phyloP scores from a whole-genome alignment of 805 yeast species.

The Candida ortonii region DNA sequence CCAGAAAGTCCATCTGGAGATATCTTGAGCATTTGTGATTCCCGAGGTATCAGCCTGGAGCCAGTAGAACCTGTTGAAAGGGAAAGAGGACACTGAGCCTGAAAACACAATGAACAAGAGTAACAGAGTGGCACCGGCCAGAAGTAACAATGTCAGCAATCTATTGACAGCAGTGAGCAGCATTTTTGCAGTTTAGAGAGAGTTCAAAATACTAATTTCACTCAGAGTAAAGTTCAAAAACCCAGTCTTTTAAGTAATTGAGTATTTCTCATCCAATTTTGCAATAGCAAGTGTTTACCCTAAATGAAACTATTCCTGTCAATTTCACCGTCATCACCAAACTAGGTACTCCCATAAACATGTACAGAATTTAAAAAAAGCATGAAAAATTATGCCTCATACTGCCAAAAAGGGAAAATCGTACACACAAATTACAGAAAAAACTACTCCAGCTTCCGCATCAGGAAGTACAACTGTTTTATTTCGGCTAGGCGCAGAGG shows the following conservation, averaged over 20 bases:
- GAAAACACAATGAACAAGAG: conserved; percentile 60
- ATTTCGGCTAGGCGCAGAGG: too few relatives aligned
- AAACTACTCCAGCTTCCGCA: too few relatives aligned
- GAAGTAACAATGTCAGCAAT: conserved; percentile 31
- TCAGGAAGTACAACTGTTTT: too few relatives aligned
- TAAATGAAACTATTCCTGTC: too few relatives aligned
- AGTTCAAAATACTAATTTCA: conserved; percentile 1
- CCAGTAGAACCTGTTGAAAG: conserved; percentile 69
- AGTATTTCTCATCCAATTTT: too few relatives aligned
- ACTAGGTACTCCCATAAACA: too few relatives aligned
- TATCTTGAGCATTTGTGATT: conserved; percentile 42
- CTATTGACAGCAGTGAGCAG: conserved; percentile 23
- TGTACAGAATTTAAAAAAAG: conserved; percentile 1
- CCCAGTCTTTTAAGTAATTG: too few relatives aligned
- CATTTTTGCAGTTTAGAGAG: conserved; percentile 9
- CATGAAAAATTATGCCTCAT: not conserved
- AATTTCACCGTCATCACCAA: too few relatives aligned
- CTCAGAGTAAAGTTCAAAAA: too few relatives aligned
- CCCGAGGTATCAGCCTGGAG: conserved; percentile 62
- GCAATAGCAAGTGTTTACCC: too few relatives aligned
- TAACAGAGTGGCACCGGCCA: conserved; percentile 48
- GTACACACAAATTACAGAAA: too few relatives aligned
- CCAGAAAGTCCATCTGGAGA: conserved; percentile 83
- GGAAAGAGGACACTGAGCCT: conserved; percentile 57
- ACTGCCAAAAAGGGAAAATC: too few relatives aligned